Base-by-base conservation (phyloP, 306 rosid species). In the Dryas alaskensis region DNA sequence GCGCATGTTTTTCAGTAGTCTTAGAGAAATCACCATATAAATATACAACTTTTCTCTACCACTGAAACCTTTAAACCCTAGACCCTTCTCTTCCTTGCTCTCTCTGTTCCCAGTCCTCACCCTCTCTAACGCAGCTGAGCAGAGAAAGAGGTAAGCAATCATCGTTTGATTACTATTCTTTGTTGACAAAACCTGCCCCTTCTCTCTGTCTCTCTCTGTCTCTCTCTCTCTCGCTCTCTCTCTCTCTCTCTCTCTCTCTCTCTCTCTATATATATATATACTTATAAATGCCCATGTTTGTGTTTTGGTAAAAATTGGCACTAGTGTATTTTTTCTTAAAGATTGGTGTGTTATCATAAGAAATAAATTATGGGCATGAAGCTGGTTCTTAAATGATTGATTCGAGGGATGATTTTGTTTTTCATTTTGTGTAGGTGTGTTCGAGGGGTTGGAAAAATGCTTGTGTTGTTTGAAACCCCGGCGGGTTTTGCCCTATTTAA, bases 401-500 rank as follows among this genome's bases (percentile, higher is more conserved):
- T 50, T 42, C 27, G 16, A 49, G 14, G 48, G 40, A 3, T 10
- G 48, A 40, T 39, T 62, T 3, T 6, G 2, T 31, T 46, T 8
- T 14, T 3, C 46, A 7, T 65, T 22, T 51, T 74, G 60, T 80
- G 60, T 78, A 88, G 88, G 84, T 79, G 66, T 63, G 0, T 76
- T 65, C 49, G 71, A 63, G 72, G 72, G 76, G 60, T 53, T 14
- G 74, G 27, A 1, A 83, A 74, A 69, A 92, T 92, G 98, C 91
- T 90, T 22, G 85, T 90, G 13, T 63, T 92, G 73, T 92, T 87
- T 10, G 96, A 92, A 70, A 90, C 94, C 0, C 87, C 92, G 8
- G 98, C 90, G 37, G 98, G 98, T 4, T 90, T 88, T 67, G 89
- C 94, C 78, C 86, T 92, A 8, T 90, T 92, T 65, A 88, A 88